Evolutionary conservation across 192 early-diverging fungal species (phyloP).

Genomic region (Coemansia umbellata): DNA sequence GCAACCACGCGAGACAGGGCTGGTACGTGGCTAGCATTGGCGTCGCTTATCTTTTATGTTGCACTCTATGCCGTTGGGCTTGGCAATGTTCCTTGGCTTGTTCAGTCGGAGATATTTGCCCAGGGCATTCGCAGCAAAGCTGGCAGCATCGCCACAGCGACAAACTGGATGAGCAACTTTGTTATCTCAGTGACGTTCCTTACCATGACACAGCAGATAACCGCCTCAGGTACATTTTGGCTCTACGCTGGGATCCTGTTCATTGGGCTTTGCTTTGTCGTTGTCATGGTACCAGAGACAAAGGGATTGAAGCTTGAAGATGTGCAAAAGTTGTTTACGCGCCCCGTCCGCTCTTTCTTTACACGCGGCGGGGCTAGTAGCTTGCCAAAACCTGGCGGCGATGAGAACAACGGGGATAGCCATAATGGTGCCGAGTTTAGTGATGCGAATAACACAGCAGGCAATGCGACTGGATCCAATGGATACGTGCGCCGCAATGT

Average conservation of each 20-base stretch:
- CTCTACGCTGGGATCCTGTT: constrained; percentile 46
- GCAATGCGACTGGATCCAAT: neutral
- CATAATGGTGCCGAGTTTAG: neutral
- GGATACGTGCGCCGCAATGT: neutral
- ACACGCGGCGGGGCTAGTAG: neutral
- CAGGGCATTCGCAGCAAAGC: constrained; percentile 51
- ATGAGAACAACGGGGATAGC: neutral
- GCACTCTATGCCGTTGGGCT: constrained; percentile 47
- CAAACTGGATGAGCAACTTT: constrained; percentile 49
- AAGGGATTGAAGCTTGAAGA: constrained; percentile 50
- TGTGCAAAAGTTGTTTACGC: constrained; percentile 40
- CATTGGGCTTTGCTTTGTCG: constrained; percentile 30
- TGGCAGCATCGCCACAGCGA: constrained; percentile 44
- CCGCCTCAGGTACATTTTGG: constrained; percentile 50
- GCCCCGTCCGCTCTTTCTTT: constrained; percentile 13
- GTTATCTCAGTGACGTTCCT: constrained; percentile 46
- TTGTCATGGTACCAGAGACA: constrained; percentile 43
- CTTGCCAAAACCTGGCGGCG: neutral
- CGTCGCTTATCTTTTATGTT: constrained; percentile 48
- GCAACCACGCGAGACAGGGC: constrained; percentile 22
- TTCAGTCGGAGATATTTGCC: constrained; percentile 50
- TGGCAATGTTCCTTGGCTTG: constrained; percentile 48
- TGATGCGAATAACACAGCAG: neutral
- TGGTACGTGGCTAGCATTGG: constrained; percentile 48
- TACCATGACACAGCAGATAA: constrained; percentile 50